Evolutionary conservation across 1,139 yeast species (phyloP).

Genomic region (Meyerozyma smithsonii): DNA sequence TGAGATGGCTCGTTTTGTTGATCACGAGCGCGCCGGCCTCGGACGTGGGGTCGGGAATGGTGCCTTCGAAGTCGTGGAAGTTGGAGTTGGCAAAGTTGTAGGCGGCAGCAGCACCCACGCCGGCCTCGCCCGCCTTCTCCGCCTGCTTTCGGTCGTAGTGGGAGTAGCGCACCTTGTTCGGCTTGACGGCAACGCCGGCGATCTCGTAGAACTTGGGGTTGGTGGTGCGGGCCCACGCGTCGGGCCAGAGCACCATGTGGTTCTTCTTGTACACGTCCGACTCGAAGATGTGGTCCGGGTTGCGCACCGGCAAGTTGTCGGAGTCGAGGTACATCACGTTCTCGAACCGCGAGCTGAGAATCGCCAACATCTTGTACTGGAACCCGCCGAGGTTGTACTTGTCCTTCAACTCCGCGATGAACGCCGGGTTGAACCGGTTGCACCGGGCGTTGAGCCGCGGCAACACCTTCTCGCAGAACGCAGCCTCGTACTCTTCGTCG

Average conservation of each 20-base stretch:
- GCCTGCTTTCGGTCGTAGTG: slow-evolving; percentile 5
- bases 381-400: slow-evolving; percentile 47
- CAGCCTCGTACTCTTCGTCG: slow-evolving; percentile 41
- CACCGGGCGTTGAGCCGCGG: slow-evolving; percentile 54
- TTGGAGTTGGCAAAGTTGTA: slow-evolving; percentile 32
- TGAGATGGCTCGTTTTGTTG: slow-evolving; percentile 47
- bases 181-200: slow-evolving; percentile 34
- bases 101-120: slow-evolving; percentile 9
- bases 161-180: slow-evolving; percentile 28
- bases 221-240: slow-evolving; percentile 48
- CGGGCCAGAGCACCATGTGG: slow-evolving; percentile 49
- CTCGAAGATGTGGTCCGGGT: slow-evolving; percentile 18
- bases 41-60: slow-evolving; percentile 59
- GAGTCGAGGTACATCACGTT: slow-evolving; percentile 61
- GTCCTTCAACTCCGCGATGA: slow-evolving; percentile 19
- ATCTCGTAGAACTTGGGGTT: slow-evolving; percentile 44
- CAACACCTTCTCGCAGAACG: slow-evolving; percentile 48
- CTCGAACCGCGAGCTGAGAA: slow-evolving; percentile 55
- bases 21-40: slow-evolving; percentile 63
- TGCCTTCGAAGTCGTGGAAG: slow-evolving; percentile 53
- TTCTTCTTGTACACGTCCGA: slow-evolving; percentile 34
- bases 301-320: slow-evolving; percentile 57
- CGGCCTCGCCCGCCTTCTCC: slow-evolving; percentile 5
- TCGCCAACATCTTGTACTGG: slow-evolving; percentile 60
- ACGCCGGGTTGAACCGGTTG: slow-evolving; percentile 37